Conservation (phyloP, 768 basidiomycete genomes). For the Leccinum imitatum region DNA sequence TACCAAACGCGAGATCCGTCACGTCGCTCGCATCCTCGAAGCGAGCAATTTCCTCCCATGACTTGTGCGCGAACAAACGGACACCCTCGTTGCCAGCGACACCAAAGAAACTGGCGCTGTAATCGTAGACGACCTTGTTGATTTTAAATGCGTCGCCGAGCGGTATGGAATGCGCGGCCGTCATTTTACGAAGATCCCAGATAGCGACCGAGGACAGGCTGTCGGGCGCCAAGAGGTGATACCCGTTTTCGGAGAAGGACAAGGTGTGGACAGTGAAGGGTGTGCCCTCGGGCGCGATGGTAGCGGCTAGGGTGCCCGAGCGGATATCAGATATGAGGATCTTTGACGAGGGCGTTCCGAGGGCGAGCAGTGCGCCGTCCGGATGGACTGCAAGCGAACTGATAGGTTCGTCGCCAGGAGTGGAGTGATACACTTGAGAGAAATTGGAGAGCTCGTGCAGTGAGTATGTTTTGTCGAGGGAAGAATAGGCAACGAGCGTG, state of each 20-base stretch:
- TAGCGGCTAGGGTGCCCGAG: slow-evolving; percentile 72
- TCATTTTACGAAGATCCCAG: slow-evolving; percentile 93
- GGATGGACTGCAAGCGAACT: slow-evolving; percentile 86
- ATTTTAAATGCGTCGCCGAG: slow-evolving; percentile 80
- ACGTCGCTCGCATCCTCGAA: slow-evolving; percentile 82
- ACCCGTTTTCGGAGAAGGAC: slow-evolving; percentile 97
- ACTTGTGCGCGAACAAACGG: slow-evolving; percentile 85
- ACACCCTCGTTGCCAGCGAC: slow-evolving; percentile 80
- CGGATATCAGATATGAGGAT: slow-evolving; percentile 89
- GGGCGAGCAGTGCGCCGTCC: slow-evolving; percentile 84
- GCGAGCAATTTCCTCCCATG: slow-evolving; percentile 83
- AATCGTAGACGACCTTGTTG: slow-evolving; percentile 80
- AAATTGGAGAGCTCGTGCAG: slow-evolving; percentile 78
- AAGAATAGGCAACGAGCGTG: slow-evolving; percentile 72
- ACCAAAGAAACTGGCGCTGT: slow-evolving; percentile 82
- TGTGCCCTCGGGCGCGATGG: slow-evolving; percentile 55
- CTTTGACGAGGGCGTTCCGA: slow-evolving; percentile 80
- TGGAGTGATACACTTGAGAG: slow-evolving; percentile 73
- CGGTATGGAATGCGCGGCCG: slow-evolving; percentile 56
- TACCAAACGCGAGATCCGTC: slow-evolving; percentile 70
- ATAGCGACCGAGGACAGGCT: slow-evolving; percentile 75
- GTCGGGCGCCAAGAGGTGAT: slow-evolving; percentile 84
- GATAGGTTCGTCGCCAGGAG: slow-evolving; percentile 73
- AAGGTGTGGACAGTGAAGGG: slow-evolving; percentile 80
- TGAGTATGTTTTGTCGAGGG: slow-evolving; percentile 88